Evolutionary conservation across 2,329 filamentous ascomycete genomes (phyloP).

Genomic region (Huntiella omanensis): DNA sequence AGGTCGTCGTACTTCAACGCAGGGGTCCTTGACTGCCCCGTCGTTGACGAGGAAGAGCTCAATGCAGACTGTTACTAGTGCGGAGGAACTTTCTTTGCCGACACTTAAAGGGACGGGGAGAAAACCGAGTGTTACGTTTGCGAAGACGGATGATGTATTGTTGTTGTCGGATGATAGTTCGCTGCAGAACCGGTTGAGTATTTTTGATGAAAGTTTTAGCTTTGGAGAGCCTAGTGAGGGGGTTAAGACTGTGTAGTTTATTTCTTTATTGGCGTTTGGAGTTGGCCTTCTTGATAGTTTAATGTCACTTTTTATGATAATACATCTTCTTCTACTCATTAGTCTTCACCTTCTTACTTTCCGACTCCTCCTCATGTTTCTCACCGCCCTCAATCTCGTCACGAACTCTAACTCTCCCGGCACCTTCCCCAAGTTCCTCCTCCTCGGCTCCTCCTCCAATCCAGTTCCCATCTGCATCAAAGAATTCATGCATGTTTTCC

Average conservation of each 20-base stretch:
- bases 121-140: constrained; percentile 11
- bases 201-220: constrained; percentile 5
- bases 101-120: background rate
- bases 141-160: constrained; percentile 8
- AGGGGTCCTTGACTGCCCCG: too few species aligned
- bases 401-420: constrained; percentile 34
- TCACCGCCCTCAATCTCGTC: constrained; percentile 31
- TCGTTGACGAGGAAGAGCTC: constrained; percentile 1
- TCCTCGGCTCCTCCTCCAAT: constrained; percentile 28
- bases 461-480: constrained; percentile 68
- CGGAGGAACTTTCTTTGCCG: constrained; percentile 1
- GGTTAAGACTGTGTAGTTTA: background rate
- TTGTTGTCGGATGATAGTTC: constrained; percentile 10
- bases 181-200: constrained; percentile 5
- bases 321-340: background rate
- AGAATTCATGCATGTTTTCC: constrained; percentile 72
- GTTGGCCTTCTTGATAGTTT: background rate
- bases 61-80: background rate
- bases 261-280: background rate
- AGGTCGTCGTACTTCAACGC: too few species aligned
- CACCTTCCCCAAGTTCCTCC: constrained; percentile 44
- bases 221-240: background rate
- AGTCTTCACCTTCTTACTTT: constrained; percentile 27
- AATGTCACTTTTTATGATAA: background rate
- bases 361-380: constrained; percentile 17